Evolutionary conservation across 345 rosid genomes (phyloP).

Genomic region (Psidium guajava): DNA sequence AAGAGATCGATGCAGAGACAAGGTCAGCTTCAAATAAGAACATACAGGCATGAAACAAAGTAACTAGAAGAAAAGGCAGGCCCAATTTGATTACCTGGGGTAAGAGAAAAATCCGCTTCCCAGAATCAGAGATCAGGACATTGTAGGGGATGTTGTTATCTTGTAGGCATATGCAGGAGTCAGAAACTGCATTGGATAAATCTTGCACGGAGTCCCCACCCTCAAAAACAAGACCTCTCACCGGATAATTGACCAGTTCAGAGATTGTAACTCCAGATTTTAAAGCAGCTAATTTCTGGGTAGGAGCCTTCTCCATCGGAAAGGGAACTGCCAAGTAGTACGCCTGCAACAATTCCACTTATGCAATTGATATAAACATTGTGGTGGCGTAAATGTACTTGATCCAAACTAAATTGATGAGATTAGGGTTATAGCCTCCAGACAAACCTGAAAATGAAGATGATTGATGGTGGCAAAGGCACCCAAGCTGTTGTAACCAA

Average conservation of each 20-base stretch:
- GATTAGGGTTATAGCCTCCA: neutral
- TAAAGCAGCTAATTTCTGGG: slow-evolving; percentile 35
- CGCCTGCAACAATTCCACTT: slow-evolving; percentile 31
- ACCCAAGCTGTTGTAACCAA: slow-evolving; percentile 96
- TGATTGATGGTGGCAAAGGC: slow-evolving; percentile 98
- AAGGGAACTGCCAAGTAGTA: slow-evolving; percentile 70
- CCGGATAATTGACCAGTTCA: slow-evolving; percentile 66
- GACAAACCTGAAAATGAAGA: slow-evolving; percentile 90
- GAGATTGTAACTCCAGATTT: slow-evolving; percentile 48
- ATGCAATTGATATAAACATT: neutral
- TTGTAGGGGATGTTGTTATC: slow-evolving; percentile 84
- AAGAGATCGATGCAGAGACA: neutral
- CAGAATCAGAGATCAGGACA: slow-evolving; percentile 72
- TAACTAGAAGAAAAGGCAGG: neutral
- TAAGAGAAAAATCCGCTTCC: slow-evolving; percentile 61
- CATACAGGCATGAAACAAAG: neutral
- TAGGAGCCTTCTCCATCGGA: slow-evolving; percentile 80
- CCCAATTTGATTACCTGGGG: slow-evolving; percentile 61
- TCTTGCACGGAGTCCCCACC: slow-evolving; percentile 53
- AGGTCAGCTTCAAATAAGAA: neutral
- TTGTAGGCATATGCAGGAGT: slow-evolving; percentile 81
- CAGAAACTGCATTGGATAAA: slow-evolving; percentile 45
- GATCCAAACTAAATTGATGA: neutral
- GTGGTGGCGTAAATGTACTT: neutral
- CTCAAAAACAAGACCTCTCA: slow-evolving; percentile 79